A percentile compares a stretch with the other conserved stretches of the same genome.
phyloP scores from a whole-genome alignment of 2,329 filamentous ascomycete species.

The Verticillium tricorpus region DNA sequence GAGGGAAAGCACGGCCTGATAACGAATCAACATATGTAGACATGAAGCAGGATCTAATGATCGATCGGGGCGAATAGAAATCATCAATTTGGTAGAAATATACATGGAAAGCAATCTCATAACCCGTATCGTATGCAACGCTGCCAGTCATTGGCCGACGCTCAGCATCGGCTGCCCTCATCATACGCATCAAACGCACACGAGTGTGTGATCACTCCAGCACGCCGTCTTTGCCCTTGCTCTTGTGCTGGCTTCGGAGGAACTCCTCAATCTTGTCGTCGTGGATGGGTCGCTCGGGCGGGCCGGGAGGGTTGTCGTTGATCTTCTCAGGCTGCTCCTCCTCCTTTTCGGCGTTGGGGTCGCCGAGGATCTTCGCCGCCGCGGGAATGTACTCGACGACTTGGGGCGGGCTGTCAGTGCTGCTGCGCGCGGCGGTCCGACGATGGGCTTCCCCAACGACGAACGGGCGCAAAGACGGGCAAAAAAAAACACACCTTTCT shows the following conservation, averaged over 20 bases:
- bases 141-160: background rate
- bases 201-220: conserved; percentile 7
- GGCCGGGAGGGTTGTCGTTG: conserved; percentile 19
- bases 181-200: background rate
- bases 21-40: background rate
- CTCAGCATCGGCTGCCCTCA: background rate
- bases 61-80: background rate
- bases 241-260: conserved; percentile 47
- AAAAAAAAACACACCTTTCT: conserved; percentile 33
- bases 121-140: conserved; percentile 10
- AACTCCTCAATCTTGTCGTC: conserved; percentile 49
- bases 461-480: background rate
- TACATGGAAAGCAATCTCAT: conserved; percentile 19
- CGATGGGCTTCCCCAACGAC: too few relatives aligned
- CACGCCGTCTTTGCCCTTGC: conserved; percentile 29
- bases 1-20: background rate
- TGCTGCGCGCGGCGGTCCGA: background rate
- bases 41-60: background rate
- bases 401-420: conserved; percentile 16
- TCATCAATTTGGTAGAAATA: background rate
- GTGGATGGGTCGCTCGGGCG: conserved; percentile 39
- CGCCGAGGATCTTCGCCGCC: conserved; percentile 35
- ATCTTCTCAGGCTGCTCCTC: conserved; percentile 9
- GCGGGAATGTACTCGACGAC: conserved; percentile 40
- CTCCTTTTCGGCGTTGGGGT: conserved; percentile 21